Percentiles rank a stretch among this genome's conserved stretches.
These are phyloP conservation scores for Mrakia hoshinonis DNA, from an alignment of 768 basidiomycete species.

Conservation along the genomic window DNA sequence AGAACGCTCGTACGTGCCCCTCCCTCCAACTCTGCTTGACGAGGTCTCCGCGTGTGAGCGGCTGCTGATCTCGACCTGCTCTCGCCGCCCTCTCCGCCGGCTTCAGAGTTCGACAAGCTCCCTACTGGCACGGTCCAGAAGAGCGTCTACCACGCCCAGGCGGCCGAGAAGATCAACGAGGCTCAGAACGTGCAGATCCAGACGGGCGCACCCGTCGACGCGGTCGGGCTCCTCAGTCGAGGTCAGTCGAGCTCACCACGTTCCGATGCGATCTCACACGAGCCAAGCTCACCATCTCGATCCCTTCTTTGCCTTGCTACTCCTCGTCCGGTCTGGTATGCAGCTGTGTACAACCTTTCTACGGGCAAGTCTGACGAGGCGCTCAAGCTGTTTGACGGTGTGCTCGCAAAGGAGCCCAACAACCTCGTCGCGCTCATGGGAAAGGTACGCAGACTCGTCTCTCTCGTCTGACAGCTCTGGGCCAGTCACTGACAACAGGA, in stretches of 20 bases:
- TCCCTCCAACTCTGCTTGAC: neutral
- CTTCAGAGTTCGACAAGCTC: conserved; percentile 38
- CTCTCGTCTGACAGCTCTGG: neutral
- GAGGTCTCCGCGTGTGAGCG: no score
- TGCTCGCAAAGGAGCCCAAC: conserved; percentile 67
- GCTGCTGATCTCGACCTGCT: neutral
- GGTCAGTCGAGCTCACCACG: neutral
- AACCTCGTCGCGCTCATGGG: conserved; percentile 82
- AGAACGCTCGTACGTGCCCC: conserved; percentile 58
- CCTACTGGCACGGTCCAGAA: conserved; percentile 32
- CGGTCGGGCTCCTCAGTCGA: conserved; percentile 18
- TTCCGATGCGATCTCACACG: neutral
- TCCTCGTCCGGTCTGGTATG: conserved; percentile 61
- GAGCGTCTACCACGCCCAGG: conserved; percentile 31
- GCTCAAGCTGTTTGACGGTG: conserved; percentile 66
- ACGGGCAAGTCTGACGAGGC: conserved; percentile 75
- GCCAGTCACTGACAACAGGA: no score
- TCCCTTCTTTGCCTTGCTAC: neutral
- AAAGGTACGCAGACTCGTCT: conserved; percentile 50
- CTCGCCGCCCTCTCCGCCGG: neutral
- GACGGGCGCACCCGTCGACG: neutral
- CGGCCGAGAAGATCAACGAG: conserved; percentile 6
- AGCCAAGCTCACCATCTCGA: conserved; percentile 38
- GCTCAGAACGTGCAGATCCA: neutral
- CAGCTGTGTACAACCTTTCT: conserved; percentile 75